These are phyloP conservation scores for Tylopilus orsonianus DNA, from an alignment of 1,284 basidiomycete genomes.

Conservation along the genomic window DNA sequence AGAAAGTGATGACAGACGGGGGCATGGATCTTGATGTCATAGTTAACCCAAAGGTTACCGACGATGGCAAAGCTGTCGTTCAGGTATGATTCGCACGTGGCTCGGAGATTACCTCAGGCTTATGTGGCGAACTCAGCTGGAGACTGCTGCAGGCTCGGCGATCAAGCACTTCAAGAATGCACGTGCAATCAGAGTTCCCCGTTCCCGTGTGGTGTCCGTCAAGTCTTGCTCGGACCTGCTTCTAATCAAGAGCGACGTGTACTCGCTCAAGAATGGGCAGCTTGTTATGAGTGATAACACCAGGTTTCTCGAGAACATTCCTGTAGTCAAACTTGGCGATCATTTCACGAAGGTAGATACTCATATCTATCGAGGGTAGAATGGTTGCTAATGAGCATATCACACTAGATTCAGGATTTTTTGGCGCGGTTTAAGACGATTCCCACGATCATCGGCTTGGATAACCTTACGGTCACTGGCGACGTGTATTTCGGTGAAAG, in stretches of 20 bases:
- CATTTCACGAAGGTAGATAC: slow-evolving; percentile 78
- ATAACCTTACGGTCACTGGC: slow-evolving; percentile 94
- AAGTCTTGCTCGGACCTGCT: slow-evolving; percentile 89
- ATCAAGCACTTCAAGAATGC: slow-evolving; percentile 96
- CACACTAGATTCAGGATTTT: slow-evolving; percentile 80
- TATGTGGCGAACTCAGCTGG: slow-evolving; percentile 60
- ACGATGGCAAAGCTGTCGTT: slow-evolving; percentile 84
- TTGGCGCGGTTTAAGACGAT: slow-evolving; percentile 97
- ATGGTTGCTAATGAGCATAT: background rate
- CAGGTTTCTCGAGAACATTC: slow-evolving; percentile 88
- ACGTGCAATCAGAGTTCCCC: slow-evolving; percentile 96
- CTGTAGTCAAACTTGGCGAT: slow-evolving; percentile 95
- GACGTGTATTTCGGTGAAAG: slow-evolving; percentile 94
- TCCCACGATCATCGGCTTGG: slow-evolving; percentile 87
- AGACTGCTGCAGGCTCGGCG: slow-evolving; percentile 94
- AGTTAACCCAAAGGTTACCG: slow-evolving; percentile 88
- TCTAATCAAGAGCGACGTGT: slow-evolving; percentile 95
- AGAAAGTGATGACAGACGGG: slow-evolving; percentile 89
- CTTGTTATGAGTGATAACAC: slow-evolving; percentile 84
- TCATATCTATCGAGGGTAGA: background rate
- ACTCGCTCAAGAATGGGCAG: slow-evolving; percentile 91
- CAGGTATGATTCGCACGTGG: slow-evolving; percentile 39
- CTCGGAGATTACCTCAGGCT: slow-evolving; percentile 9
- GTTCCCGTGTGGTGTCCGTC: slow-evolving; percentile 94
- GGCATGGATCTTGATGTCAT: slow-evolving; percentile 90